Evolutionary conservation across 176 grass and related monocot species (phyloP), one percentile per base, ranked within the genome.

Genomic region (Aegilops umbellulata): DNA sequence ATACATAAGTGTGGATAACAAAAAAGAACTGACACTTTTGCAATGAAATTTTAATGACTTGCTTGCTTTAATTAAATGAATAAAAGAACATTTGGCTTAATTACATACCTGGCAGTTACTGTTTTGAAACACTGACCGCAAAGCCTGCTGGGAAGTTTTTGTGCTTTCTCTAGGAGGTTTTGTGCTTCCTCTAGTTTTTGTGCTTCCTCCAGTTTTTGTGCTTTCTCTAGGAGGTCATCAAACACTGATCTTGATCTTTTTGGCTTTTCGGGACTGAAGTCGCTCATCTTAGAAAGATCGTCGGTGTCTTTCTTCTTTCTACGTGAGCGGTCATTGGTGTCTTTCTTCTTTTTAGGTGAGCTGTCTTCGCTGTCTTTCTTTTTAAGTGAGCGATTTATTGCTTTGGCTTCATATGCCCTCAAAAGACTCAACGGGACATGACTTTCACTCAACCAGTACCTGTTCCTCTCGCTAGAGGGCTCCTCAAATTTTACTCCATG

Each of bases 391-490:
- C 94, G 90, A 76, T 83, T 84, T 32, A 93, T 44, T 76, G 87
- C 83, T 90, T 89, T 99, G 42, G 88, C 88, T 86, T 99, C 97
- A 80, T 93, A 99, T 89, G 86, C 65, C 88, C 92, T 99, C 79
- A 99, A 79, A 81, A 99, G 90, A 84, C 87, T 89, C 72, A 99
- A 62, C 68, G 97, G 97, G 78, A 97, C 86, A 83, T 93, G 76
- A 1, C 79, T 78, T 93, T 99, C 97, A 81, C 76, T 92, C 80
- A 99, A 84, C 97, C 97, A 99, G 73, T 94, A 99, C 86, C 93
- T 97, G 57, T 92, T 91, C 80, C 94, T 94, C 80, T 94, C 94
- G 39, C 87, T 91, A 82, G 92, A 91, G 25, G 94, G 87, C 47
- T 99, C 94, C 77, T 88, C 90, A 90, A 91, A 22, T 72, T 95